Percentiles rank a stretch among this genome's conserved stretches.
These are phyloP conservation scores for Tilletia setariae DNA, from an alignment of 1,284 basidiomycete species.

Conservation along the genomic window DNA sequence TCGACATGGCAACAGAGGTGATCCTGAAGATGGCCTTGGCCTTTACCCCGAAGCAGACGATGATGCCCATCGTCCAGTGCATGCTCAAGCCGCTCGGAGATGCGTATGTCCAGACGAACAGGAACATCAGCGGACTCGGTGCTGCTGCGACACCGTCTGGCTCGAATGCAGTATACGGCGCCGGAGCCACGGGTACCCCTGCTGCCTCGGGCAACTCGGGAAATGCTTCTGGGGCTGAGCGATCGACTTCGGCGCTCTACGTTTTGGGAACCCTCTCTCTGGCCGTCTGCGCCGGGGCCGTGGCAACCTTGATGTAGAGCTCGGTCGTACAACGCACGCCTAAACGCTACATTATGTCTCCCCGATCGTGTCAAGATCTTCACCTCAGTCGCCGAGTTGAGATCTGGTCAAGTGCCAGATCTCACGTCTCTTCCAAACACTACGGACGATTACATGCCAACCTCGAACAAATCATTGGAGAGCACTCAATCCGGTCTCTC, in stretches of 20 bases:
- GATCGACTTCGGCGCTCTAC: neutral
- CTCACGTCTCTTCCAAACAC: too few species aligned
- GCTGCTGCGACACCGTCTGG: neutral
- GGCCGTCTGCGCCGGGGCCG: neutral
- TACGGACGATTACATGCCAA: too few species aligned
- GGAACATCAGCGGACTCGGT: constrained; percentile 23
- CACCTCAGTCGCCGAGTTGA: too few species aligned
- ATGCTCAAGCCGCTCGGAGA: constrained; percentile 36
- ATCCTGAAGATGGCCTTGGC: constrained; percentile 44
- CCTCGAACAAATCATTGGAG: too few species aligned
- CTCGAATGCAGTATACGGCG: neutral
- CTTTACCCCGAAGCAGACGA: constrained; percentile 62
- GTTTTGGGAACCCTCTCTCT: neutral
- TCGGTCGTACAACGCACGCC: neutral
- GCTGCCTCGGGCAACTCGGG: neutral
- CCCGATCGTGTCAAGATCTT: too few species aligned
- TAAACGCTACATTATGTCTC: neutral
- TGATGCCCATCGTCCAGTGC: constrained; percentile 57
- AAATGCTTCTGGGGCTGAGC: neutral
- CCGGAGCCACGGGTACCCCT: neutral
- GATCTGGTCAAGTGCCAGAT: too few species aligned
- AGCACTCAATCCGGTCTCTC: too few species aligned
- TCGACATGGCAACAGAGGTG: constrained; percentile 46
- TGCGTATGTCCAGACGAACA: constrained; percentile 44
- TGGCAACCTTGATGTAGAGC: neutral